Conservation (phyloP, 805 yeast genomes). For the Schizosaccharomyces japonicus region DNA sequence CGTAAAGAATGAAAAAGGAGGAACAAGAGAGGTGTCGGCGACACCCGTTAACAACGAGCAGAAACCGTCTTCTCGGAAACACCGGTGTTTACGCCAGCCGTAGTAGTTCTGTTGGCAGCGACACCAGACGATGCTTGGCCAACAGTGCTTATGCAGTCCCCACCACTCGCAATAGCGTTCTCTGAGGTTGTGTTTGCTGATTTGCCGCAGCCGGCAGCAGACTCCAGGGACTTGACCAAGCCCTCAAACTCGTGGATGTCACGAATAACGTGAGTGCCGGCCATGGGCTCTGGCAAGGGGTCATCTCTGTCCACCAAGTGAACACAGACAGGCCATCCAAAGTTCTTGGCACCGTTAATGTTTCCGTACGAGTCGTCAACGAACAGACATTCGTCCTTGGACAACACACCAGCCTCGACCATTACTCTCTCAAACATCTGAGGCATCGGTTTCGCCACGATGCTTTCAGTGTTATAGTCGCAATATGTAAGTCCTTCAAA, state of each 20-base stretch:
- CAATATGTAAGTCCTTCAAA: slow-evolving; percentile 86
- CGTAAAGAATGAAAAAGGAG: no score
- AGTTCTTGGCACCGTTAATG: background rate
- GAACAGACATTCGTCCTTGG: slow-evolving; percentile 33
- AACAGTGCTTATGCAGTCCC: no score
- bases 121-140: no score
- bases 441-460: slow-evolving; percentile 73
- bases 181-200: no score
- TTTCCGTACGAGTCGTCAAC: slow-evolving; percentile 36
- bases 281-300: background rate
- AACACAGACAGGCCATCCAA: slow-evolving; percentile 1
- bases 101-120: no score
- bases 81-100: no score
- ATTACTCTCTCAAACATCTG: slow-evolving; percentile 22
- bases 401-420: slow-evolving; percentile 31
- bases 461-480: slow-evolving; percentile 41
- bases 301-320: background rate
- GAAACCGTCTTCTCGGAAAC: no score
- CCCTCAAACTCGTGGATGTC: background rate
- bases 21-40: no score
- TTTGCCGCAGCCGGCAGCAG: no score
- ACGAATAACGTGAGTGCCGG: slow-evolving; percentile 1
- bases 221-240: no score
- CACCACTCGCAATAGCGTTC: no score
- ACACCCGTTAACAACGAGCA: no score